A percentile compares a stretch with the other conserved stretches of the same genome.
phyloP scores from a whole-genome alignment of 2,329 filamentous ascomycete genomes.

The Lanzia echinophila region DNA sequence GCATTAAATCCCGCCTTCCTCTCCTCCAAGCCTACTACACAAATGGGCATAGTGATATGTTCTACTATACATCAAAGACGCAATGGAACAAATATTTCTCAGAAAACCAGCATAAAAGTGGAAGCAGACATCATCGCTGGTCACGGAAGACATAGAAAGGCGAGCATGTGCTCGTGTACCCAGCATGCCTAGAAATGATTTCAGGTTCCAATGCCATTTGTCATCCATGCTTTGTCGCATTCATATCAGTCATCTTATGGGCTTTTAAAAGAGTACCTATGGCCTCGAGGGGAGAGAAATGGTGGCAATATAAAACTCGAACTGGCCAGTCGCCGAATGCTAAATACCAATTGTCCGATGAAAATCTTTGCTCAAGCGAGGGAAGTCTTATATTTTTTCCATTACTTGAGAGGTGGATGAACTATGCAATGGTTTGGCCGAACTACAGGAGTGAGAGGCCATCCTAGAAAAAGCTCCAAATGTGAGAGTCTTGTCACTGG shows the following conservation, averaged over 20 bases:
- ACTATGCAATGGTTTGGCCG: constrained; percentile 55
- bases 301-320: constrained; percentile 8
- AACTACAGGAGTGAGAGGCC: constrained; percentile 65
- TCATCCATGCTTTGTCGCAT: neutral
- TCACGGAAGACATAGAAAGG: constrained; percentile 4
- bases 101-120: constrained; percentile 10
- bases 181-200: neutral
- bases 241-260: constrained; percentile 1
- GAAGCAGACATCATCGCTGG: constrained; percentile 22
- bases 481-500: constrained; percentile 27
- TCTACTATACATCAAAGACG: constrained; percentile 3
- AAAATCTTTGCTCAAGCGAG: constrained; percentile 57
- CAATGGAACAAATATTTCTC: constrained; percentile 5
- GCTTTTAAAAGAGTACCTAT: constrained; percentile 5
- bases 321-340: constrained; percentile 7
- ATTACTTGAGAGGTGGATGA: constrained; percentile 51
- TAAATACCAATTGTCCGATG: constrained; percentile 31
- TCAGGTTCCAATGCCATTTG: constrained; percentile 32
- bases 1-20: constrained; percentile 8
- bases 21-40: neutral
- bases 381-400: constrained; percentile 55
- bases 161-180: constrained; percentile 6
- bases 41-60: neutral
- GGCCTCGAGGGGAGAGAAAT: constrained; percentile 3
- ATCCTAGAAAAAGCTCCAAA: constrained; percentile 43